Percentiles rank a stretch among this genome's conserved stretches.
phyloP scores from a whole-genome alignment of 108 stramenopile species.

The Cylindrotheca fusiformis region DNA sequence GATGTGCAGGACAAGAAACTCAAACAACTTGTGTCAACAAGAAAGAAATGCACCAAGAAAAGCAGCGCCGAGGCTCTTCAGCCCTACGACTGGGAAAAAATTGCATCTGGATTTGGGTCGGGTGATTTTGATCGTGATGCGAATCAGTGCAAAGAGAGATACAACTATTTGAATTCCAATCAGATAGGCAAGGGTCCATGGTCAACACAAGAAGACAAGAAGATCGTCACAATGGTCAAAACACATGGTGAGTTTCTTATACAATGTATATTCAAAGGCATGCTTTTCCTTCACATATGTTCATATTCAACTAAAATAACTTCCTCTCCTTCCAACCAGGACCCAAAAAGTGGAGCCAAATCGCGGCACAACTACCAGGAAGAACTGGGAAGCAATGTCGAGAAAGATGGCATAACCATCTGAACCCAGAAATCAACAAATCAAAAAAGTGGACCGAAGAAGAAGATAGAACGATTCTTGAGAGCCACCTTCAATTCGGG shows the following conservation, averaged over 20 bases:
- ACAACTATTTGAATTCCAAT: slow-evolving; percentile 10
- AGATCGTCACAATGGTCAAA: slow-evolving; percentile 43
- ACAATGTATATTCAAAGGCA: not conserved
- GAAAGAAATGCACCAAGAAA: slow-evolving; percentile 20
- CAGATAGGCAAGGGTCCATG: slow-evolving; percentile 52
- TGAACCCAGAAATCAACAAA: slow-evolving; percentile 92
- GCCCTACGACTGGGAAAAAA: slow-evolving; percentile 24
- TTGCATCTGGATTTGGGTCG: slow-evolving; percentile 16
- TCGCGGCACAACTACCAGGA: slow-evolving; percentile 70
- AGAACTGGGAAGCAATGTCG: slow-evolving; percentile 98
- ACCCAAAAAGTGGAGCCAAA: slow-evolving; percentile 80
- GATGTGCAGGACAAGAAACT: slow-evolving; percentile 28
- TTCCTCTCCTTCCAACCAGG: slow-evolving; percentile 3
- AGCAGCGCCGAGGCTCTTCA: slow-evolving; percentile 6
- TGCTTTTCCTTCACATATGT: not conserved
- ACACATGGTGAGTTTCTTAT: slow-evolving; percentile 36
- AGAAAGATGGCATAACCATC: slow-evolving; percentile 98
- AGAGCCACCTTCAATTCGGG: slow-evolving; percentile 72
- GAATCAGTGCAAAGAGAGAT: slow-evolving; percentile 23
- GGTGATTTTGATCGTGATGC: slow-evolving; percentile 7
- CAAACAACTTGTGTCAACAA: slow-evolving; percentile 22
- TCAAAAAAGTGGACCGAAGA: slow-evolving; percentile 77
- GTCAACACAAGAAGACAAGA: slow-evolving; percentile 70
- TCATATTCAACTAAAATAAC: slow-evolving; percentile 1
- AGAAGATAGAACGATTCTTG: slow-evolving; percentile 87